Conservation (phyloP, 768 basidiomycete genomes). For the Mrakia blollopis region DNA sequence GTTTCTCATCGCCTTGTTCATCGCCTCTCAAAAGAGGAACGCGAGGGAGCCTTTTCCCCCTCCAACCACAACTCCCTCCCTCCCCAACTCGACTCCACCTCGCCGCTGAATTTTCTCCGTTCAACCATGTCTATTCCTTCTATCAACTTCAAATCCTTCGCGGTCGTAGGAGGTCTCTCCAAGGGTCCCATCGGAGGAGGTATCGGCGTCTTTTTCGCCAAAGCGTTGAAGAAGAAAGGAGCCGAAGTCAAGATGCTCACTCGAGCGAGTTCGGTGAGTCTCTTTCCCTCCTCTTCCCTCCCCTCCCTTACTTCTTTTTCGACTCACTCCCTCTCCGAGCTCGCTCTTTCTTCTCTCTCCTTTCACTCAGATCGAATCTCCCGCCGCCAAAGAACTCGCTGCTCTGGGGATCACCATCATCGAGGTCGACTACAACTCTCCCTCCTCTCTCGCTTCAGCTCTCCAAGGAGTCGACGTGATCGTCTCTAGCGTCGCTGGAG, state of each 20-base stretch:
- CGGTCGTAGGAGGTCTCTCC: conserved; percentile 30
- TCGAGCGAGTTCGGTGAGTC: conserved; percentile 25
- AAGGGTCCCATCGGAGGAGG: conserved; percentile 21
- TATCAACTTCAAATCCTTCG: conserved; percentile 1
- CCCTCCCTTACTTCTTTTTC: background rate
- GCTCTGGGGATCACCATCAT: conserved; percentile 17
- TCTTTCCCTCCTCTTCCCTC: background rate
- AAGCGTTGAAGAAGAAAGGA: conserved; percentile 8
- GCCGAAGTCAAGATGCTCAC: conserved; percentile 21
- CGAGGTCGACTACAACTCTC: conserved; percentile 16
- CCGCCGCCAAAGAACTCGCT: conserved; percentile 21
- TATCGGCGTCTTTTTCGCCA: conserved; percentile 25
- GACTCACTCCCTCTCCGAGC: background rate
- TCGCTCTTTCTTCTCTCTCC: background rate
- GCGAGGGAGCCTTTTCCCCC: too few relatives aligned
- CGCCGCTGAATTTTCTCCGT: too few relatives aligned
- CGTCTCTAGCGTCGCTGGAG: background rate
- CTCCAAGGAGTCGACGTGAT: background rate
- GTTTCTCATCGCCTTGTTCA: too few relatives aligned
- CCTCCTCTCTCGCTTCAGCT: background rate
- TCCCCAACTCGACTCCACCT: background rate
- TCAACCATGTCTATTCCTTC: background rate
- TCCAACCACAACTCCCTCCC: too few relatives aligned
- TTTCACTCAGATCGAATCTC: background rate
- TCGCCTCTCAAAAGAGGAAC: too few relatives aligned